Evolutionary conservation across 2,329 filamentous ascomycete species (phyloP), one percentile per base, ranked within the genome.

Genomic region (Aspergillus sp.): DNA sequence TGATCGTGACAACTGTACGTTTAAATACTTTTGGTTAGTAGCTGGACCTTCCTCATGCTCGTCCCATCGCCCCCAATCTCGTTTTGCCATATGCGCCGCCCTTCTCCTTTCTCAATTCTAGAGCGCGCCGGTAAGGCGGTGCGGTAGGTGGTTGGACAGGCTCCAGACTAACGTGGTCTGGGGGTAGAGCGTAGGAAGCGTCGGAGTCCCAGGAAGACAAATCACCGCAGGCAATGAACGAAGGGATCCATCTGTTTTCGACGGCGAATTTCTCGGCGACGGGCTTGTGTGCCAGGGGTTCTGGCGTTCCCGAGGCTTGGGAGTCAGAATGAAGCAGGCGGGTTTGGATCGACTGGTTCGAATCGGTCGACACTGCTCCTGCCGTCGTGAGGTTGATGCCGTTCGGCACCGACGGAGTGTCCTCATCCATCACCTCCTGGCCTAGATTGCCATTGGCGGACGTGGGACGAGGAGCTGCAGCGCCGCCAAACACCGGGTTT

Each of bases 141-240:
- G 95, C 95, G 39, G 95, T 99, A 0, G 95, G 95, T 29, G 94
- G 94, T 74, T 98, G 95, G 32, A 99, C 86, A 0, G 95, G 95
- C 73, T 97, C 92, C 52, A 98, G 83, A 66, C 90, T 93, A 55
- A 96, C 85, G 71, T 96, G 86, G 65, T 92, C 90, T 61, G 93
- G 90, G 0, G 95, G 93, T 18, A 99, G 81, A 66, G 90, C 86
- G 76, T 98, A 97, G 4, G 93, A 95, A 4, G 95, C 94, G 81
- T 99, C 95, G 0, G 94, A 92, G 79, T 99, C 95, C 79, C 93
- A 99, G 11, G 91, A 88, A 24, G 92, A 96, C 55, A 99, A 82
- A 77, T 99, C 95, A 50, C 95, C 95, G 74, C 95, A 99, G n/a
- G 95, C 93, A 69, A 99, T 85, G 73, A 99, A 99, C 0, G 94